A percentile compares a stretch with the other conserved stretches of the same genome.
phyloP scores from a whole-genome alignment of 148 eudicot genomes.

The Fallopia convolvulus region DNA sequence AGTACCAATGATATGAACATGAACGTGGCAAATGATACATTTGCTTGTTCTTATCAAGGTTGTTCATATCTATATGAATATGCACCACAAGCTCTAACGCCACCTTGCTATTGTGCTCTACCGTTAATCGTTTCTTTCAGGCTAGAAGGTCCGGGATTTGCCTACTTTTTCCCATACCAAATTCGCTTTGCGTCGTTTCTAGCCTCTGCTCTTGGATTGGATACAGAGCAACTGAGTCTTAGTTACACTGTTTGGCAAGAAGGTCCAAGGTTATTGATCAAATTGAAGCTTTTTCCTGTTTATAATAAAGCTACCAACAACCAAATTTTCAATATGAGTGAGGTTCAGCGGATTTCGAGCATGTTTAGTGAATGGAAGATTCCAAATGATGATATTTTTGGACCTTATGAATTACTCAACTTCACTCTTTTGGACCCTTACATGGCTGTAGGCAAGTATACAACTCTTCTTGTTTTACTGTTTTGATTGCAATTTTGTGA shows the following conservation, averaged over 20 bases:
- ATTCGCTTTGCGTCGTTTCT: conserved; percentile 39
- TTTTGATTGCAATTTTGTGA: neutral
- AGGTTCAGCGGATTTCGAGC: conserved; percentile 38
- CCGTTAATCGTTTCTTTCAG: conserved; percentile 70
- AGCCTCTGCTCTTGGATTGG: conserved; percentile 37
- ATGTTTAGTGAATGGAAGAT: conserved; percentile 56
- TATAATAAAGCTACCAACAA: conserved; percentile 7
- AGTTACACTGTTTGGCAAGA: conserved; percentile 64
- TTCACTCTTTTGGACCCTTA: conserved; percentile 80
- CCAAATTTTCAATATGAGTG: conserved; percentile 42
- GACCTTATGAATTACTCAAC: conserved; percentile 89
- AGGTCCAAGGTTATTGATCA: conserved; percentile 82
- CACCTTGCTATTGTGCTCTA: conserved; percentile 68
- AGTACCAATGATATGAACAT: neutral
- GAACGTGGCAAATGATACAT: conserved; percentile 20
- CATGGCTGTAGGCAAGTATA: conserved; percentile 32
- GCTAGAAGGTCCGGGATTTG: conserved; percentile 82
- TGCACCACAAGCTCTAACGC: conserved; percentile 35
- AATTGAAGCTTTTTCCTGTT: conserved; percentile 61
- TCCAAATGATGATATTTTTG: conserved; percentile 52
- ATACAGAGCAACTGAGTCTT: conserved; percentile 48
- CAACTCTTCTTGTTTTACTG: neutral
- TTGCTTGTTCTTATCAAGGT: conserved; percentile 36
- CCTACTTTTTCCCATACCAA: conserved; percentile 50
- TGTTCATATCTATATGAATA: conserved; percentile 59